A percentile compares a stretch with the other conserved stretches of the same genome.
phyloP scores from a whole-genome alignment of 2,329 filamentous ascomycete genomes.

The Leptographium radiaticola region DNA sequence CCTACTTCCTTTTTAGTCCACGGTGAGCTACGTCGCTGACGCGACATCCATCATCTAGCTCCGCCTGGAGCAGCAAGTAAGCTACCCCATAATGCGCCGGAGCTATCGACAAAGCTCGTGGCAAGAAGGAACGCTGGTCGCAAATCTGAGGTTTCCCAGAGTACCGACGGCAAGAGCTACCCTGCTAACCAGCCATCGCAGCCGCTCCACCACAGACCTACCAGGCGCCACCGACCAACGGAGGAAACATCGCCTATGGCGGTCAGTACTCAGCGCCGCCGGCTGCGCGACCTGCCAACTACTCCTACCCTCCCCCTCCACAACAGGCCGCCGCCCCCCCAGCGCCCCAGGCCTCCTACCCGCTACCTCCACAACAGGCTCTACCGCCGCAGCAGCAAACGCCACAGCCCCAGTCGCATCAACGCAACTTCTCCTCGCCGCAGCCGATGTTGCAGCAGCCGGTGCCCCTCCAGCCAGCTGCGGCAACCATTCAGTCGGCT shows the following conservation, averaged over 20 bases:
- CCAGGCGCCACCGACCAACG: conserved; percentile 21
- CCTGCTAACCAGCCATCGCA: background rate
- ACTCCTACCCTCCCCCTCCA: conserved; percentile 22
- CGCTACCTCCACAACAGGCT: conserved; percentile 17
- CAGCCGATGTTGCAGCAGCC: conserved; percentile 13
- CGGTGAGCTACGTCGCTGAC: background rate
- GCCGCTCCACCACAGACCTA: conserved; percentile 14
- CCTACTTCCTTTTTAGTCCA: background rate
- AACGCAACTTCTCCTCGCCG: conserved; percentile 16
- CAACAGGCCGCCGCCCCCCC: conserved; percentile 18
- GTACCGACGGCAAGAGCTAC: background rate
- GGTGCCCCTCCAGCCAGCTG: conserved; percentile 12
- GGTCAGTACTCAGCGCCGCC: conserved; percentile 16
- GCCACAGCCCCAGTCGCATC: conserved; percentile 7
- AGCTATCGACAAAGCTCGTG: too few species aligned
- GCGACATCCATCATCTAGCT: conserved; percentile 5
- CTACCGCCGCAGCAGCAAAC: conserved; percentile 13
- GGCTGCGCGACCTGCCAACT: conserved; percentile 11
- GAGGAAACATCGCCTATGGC: conserved; percentile 23
- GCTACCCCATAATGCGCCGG: background rate
- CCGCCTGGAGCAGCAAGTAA: conserved; percentile 11
- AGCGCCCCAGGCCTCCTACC: conserved; percentile 19
- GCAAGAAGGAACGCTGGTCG: background rate
- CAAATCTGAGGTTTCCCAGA: too few species aligned
- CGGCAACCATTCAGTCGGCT: conserved; percentile 17